phyloP scores from a whole-genome alignment of 1,284 basidiomycete genomes.

The Apiotrichum porosum region DNA sequence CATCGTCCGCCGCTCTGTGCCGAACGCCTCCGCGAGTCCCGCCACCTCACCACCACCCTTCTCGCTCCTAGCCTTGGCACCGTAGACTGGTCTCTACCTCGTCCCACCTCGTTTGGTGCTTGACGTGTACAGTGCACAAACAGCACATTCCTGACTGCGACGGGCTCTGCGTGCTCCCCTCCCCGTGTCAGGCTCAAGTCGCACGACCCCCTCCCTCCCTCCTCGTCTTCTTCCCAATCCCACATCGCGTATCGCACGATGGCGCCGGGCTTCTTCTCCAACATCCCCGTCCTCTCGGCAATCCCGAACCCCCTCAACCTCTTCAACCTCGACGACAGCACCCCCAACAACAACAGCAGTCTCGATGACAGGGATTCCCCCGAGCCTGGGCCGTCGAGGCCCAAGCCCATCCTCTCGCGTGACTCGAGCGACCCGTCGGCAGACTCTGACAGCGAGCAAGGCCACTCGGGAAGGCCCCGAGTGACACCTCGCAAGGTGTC shows the following conservation, averaged over 20 bases:
- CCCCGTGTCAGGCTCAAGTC: too few species aligned
- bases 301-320: conserved; percentile 32
- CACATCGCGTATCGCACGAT: conserved; percentile 12
- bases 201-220: not conserved
- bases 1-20: too few species aligned
- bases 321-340: conserved; percentile 17
- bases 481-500: not conserved
- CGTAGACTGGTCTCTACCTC: too few species aligned
- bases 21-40: too few species aligned
- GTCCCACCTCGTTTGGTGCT: too few species aligned
- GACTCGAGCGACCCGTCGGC: not conserved
- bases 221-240: not conserved
- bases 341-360: conserved; percentile 1
- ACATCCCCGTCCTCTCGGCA: conserved; percentile 23
- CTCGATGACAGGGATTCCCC: not conserved
- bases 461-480: not conserved
- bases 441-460: too few species aligned
- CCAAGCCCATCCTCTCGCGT: not conserved
- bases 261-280: conserved; percentile 31
- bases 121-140: too few species aligned
- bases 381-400: not conserved
- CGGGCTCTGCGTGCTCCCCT: not conserved
- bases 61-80: too few species aligned
- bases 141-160: too few species aligned
- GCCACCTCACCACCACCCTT: too few species aligned